phyloP scores from a whole-genome alignment of 495 filamentous ascomycete genomes.

The Cercophora scortea region DNA sequence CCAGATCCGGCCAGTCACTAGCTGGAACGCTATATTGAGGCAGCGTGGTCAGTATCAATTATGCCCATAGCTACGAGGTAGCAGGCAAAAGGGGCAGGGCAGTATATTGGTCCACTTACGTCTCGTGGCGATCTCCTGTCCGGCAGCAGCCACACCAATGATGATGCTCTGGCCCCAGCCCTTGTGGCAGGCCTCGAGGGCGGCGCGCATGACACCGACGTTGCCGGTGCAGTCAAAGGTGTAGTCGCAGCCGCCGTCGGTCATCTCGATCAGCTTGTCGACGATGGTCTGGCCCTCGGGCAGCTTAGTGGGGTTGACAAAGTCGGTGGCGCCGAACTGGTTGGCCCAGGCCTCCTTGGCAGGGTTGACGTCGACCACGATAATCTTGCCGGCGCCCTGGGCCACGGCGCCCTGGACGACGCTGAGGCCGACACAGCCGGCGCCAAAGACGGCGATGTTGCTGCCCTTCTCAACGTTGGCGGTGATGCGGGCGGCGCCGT shows the following conservation, averaged over 20 bases:
- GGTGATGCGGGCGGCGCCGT: constrained; percentile 90
- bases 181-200: constrained; percentile 97
- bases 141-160: constrained; percentile 95
- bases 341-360: constrained; percentile 82
- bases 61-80: neutral
- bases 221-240: constrained; percentile 99
- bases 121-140: constrained; percentile 91
- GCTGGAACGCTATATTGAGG: constrained; percentile 75
- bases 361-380: constrained; percentile 92
- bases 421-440: constrained; percentile 88
- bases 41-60: constrained; percentile 14
- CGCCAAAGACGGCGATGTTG: constrained; percentile 91
- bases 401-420: constrained; percentile 94
- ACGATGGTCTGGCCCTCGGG: constrained; percentile 68
- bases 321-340: constrained; percentile 95
- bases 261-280: constrained; percentile 91
- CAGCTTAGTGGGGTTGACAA: constrained; percentile 85
- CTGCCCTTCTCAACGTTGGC: constrained; percentile 84
- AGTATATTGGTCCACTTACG: constrained; percentile 57
- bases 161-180: constrained; percentile 98
- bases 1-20: constrained; percentile 96
- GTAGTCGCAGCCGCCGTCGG: constrained; percentile 98
- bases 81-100: neutral
- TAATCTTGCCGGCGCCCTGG: constrained; percentile 80
- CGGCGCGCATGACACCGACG: constrained; percentile 89